phyloP scores from a whole-genome alignment of 2,329 filamentous ascomycete genomes.

The Erysiphe neolycopersici region DNA sequence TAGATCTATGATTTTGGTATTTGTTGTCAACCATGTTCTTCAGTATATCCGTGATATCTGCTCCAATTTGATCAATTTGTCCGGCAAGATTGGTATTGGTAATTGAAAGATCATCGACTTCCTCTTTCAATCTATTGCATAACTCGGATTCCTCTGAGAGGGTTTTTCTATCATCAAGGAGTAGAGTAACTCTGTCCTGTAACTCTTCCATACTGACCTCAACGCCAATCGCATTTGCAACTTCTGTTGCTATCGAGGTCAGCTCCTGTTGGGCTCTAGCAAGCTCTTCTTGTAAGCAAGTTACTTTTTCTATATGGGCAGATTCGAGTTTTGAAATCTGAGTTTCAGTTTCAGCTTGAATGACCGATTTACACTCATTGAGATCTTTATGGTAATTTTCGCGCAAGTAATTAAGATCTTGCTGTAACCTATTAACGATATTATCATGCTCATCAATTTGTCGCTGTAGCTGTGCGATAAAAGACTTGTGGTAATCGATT shows the following conservation, averaged over 20 bases:
- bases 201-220: constrained; percentile 43
- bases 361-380: constrained; percentile 20
- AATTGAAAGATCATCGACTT: constrained; percentile 26
- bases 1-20: constrained; percentile 18
- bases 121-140: constrained; percentile 26
- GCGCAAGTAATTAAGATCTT: constrained; percentile 23
- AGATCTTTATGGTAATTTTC: constrained; percentile 24
- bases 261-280: constrained; percentile 38
- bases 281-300: constrained; percentile 33
- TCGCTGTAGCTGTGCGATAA: constrained; percentile 26
- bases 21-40: constrained; percentile 20
- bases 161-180: constrained; percentile 31
- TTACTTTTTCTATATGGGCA: constrained; percentile 29
- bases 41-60: constrained; percentile 25
- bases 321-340: constrained; percentile 30
- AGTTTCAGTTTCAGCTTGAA: constrained; percentile 28
- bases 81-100: constrained; percentile 32
- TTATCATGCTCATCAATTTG: constrained; percentile 33
- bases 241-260: constrained; percentile 33
- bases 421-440: constrained; percentile 26
- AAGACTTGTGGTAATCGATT: constrained; percentile 16
- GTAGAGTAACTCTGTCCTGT: constrained; percentile 29
- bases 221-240: constrained; percentile 31
- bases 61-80: constrained; percentile 34
- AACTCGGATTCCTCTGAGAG: constrained; percentile 31